Evolutionary conservation across 2,329 filamentous ascomycete species (phyloP).

Genomic region (Colletotrichum sublineola): DNA sequence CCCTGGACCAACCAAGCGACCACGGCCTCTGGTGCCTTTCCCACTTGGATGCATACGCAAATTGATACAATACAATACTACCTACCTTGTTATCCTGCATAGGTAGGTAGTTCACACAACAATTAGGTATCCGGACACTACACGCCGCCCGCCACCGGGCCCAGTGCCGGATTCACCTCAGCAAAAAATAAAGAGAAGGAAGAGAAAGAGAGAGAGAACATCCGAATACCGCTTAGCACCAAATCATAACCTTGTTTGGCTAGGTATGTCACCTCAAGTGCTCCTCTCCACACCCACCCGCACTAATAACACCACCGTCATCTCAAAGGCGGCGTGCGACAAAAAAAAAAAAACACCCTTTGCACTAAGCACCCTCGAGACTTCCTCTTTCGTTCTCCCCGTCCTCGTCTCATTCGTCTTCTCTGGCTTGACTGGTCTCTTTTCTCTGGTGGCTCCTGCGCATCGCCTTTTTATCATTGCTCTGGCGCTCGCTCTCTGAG

Average conservation of each 20-base stretch:
- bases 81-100: not conserved
- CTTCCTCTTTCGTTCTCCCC: slow-evolving; percentile 37
- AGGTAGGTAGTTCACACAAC: too few species aligned
- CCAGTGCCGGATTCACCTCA: not conserved
- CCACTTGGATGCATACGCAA: not conserved
- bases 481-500: not conserved
- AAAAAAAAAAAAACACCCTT: slow-evolving; percentile 30
- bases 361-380: slow-evolving; percentile 31
- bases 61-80: not conserved
- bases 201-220: not conserved
- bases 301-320: slow-evolving; percentile 23
- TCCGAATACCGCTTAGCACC: slow-evolving; percentile 10
- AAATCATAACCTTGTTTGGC: slow-evolving; percentile 1
- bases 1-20: not conserved
- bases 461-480: slow-evolving; percentile 28
- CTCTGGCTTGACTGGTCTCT: slow-evolving; percentile 32
- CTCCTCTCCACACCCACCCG: slow-evolving; percentile 16
- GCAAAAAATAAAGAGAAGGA: not conserved
- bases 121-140: not conserved
- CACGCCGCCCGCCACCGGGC: too few species aligned
- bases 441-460: slow-evolving; percentile 35
- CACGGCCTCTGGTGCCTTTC: not conserved
- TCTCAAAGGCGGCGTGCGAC: slow-evolving; percentile 33
- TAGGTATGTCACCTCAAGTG: slow-evolving; percentile 26
- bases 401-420: slow-evolving; percentile 24